Percentiles rank a stretch among this genome's conserved stretches.
These are phyloP conservation scores for Talaromyces nanjingensis DNA, from an alignment of 495 filamentous ascomycete genomes.

Conservation along the genomic window DNA sequence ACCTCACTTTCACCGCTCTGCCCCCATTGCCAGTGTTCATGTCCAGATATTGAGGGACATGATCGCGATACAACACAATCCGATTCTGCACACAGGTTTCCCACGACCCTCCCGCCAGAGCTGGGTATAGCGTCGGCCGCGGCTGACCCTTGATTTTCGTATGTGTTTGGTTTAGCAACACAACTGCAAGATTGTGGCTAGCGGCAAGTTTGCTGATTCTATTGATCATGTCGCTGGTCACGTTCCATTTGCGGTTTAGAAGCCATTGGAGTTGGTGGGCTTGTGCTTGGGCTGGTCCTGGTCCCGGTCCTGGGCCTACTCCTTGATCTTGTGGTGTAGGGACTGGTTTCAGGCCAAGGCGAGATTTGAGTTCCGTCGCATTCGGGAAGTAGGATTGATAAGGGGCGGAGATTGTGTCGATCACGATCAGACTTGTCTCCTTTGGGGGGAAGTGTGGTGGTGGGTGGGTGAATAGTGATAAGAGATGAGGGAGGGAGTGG, in stretches of 20 bases:
- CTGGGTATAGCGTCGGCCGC: constrained; percentile 60
- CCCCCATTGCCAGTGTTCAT: constrained; percentile 8
- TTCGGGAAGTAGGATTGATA: constrained; percentile 66
- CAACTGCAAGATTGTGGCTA: constrained; percentile 57
- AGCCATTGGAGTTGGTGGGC: constrained; percentile 47
- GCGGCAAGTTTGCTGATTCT: constrained; percentile 61
- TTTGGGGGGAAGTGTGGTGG: constrained; percentile 50
- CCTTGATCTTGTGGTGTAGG: constrained; percentile 15
- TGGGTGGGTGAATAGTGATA: constrained; percentile 63
- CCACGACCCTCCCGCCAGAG: constrained; percentile 63
- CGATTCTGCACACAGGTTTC: constrained; percentile 59
- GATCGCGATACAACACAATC: constrained; percentile 67
- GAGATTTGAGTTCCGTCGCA: constrained; percentile 32
- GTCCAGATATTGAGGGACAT: neutral
- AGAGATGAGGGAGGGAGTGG: constrained; percentile 62
- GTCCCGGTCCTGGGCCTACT: constrained; percentile 15
- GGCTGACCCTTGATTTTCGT: constrained; percentile 55
- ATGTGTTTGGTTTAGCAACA: constrained; percentile 64
- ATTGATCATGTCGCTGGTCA: constrained; percentile 49
- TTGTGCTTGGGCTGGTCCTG: constrained; percentile 18
- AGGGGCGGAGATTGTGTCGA: constrained; percentile 71
- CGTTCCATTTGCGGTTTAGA: constrained; percentile 53
- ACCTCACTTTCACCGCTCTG: constrained; percentile 17
- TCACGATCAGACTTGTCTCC: constrained; percentile 57
- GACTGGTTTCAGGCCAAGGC: constrained; percentile 9